These are phyloP conservation scores for Clarireedia homoeocarpa DNA, from an alignment of 2,329 filamentous ascomycete species.

Conservation along the genomic window DNA sequence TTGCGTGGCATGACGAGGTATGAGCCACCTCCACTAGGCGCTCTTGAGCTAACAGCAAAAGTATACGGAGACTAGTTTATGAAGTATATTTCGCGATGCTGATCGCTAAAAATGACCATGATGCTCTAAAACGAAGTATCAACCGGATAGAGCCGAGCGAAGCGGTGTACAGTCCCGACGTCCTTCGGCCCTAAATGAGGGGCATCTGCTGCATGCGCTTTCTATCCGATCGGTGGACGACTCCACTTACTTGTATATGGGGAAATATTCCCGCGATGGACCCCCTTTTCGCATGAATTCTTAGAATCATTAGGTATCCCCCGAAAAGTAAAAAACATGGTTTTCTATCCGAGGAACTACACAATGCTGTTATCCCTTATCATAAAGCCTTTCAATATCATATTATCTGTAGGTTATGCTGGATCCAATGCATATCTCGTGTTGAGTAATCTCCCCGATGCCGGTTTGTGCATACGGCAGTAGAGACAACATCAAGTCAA, in stretches of 20 bases:
- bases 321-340: not conserved
- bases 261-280: conserved; percentile 4
- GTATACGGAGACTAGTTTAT: not conserved
- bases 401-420: no score
- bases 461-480: no score
- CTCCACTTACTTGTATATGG: not conserved
- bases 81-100: not conserved
- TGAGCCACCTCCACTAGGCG: no score
- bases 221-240: not conserved
- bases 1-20: no score
- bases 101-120: not conserved
- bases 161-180: not conserved
- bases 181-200: conserved; percentile 6
- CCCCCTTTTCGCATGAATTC: not conserved
- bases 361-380: no score
- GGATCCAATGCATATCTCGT: not conserved
- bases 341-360: not conserved
- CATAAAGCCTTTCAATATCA: no score
- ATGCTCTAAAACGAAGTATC: not conserved
- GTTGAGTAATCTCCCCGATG: not conserved
- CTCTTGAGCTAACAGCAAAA: no score
- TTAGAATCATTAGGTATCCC: no score
- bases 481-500: not conserved
- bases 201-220: not conserved
- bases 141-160: not conserved